These are phyloP conservation scores for Pisolithus albus DNA, from an alignment of 768 basidiomycete species.

Conservation along the genomic window DNA sequence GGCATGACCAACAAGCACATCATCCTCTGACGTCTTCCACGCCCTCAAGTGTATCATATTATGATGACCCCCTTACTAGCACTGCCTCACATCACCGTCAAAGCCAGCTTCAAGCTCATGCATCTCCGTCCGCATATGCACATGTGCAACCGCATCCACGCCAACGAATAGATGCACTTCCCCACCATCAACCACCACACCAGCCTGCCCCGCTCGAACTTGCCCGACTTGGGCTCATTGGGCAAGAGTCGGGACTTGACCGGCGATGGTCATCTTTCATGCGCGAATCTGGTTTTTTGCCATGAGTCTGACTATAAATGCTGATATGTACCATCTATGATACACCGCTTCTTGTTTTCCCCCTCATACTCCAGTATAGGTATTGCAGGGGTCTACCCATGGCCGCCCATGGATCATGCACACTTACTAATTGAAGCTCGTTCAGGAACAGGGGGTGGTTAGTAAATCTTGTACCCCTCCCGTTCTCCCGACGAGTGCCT, in stretches of 20 bases:
- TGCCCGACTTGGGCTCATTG: constrained; percentile 54
- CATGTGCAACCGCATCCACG: too few relatives aligned
- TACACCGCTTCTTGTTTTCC: background rate
- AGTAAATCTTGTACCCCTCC: too few relatives aligned
- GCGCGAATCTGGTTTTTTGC: constrained; percentile 46
- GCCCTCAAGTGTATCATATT: background rate
- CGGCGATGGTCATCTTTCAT: constrained; percentile 59
- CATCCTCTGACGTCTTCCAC: background rate
- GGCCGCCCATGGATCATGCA: too few relatives aligned
- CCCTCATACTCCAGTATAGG: too few relatives aligned
- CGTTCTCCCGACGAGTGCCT: too few relatives aligned
- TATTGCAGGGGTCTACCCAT: too few relatives aligned
- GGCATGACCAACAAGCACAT: background rate
- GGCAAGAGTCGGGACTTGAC: constrained; percentile 47
- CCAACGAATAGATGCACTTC: too few relatives aligned
- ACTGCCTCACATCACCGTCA: background rate
- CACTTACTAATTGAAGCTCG: too few relatives aligned
- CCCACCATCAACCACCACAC: background rate
- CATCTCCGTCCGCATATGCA: too few relatives aligned
- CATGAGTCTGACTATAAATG: constrained; percentile 13
- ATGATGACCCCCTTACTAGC: background rate
- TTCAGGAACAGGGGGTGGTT: too few relatives aligned
- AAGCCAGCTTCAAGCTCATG: background rate
- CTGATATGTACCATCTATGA: background rate
- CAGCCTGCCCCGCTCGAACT: constrained; percentile 37